Base-by-base conservation (phyloP, 163 green algal species). In the Botryococcus braunii region DNA sequence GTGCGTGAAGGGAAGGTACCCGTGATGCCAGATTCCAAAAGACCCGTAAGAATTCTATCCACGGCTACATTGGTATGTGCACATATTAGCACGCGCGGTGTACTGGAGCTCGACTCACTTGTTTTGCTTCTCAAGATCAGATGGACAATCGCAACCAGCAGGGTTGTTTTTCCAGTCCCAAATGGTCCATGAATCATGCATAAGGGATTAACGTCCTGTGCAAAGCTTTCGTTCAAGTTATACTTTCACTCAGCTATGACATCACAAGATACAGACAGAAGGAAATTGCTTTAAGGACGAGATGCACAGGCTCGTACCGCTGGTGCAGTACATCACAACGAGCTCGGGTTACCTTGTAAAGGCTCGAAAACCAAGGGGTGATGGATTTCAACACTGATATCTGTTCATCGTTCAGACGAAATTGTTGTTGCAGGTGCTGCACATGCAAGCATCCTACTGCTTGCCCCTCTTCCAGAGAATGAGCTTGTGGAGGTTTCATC, bases 31-130 rank as follows among this genome's bases (percentile, higher is more conserved):
- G 40, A 41, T 8, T 85, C 75, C 60, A 86, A 58, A 35, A 85
- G 72, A 6, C 74, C 81, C 32, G 77, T 63, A 61, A 97, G 77
- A 23, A 97, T 78, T 0, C 89, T 77, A 74, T 97, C 92, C 32
- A 97, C 91, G 0, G 92, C 92, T 39, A 90, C 82, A 69, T 97
- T 96, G 40, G 91, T 96, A 77, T 94, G 80, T 3, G 86, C 83
- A 0, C 72, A 72, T 5, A 94, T 71, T 39, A 93, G 73, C 23
- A 94, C 69, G 0, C 84, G 48, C 23, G 25, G 49, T 7, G 47
- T 25, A 27, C 32, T 37, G 63, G 70, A 39, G 48, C 29, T 11
- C 5, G 43, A 11, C 5, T 41, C 17, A 25, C 9, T 39, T 25
- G 37, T 37, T 4, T 25, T 4, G 60, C 49, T 36, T 65, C 66